Evolutionary conservation across 768 basidiomycete genomes (phyloP), one percentile per base, ranked within the genome.

Genomic region (Kwoniella europaea): DNA sequence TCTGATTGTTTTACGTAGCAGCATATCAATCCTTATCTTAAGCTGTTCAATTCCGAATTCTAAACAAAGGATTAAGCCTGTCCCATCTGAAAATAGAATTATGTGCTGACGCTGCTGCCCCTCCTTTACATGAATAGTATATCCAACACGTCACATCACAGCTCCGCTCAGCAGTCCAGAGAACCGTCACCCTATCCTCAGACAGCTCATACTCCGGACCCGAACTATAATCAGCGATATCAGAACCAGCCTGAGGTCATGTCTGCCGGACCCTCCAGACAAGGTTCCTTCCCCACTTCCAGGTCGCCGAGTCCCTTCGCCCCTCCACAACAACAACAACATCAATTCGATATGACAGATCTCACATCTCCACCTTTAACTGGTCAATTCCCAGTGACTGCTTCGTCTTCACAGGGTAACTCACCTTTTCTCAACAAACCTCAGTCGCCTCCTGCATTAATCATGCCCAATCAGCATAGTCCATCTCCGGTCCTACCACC

Each of bases 361-460:
- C 63, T 61, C n/a, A 53, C 52, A 18, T 75, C 73, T 10, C 76
- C 74, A 42, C 68, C 70, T 15, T 43, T 44, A 44, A 57, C 55
- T 55, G 35, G 56, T 42, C 54, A 42, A 54, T 74, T 64, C 63
- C 67, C 59, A 18, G 55, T 53, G 56, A 27, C 71, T 35, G 54
- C 58, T 54, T 59, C 69, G 13, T 55, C 65, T 18, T 61, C 70
- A 58, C 63, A 56, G 43, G 53, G 29, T 57, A 65, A 60, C 44
- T 75, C 76, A 18, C 71, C 74, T 10, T 76, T 73, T 72, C 57
- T 75, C 46, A 73, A 74, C 44, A 80, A 80, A 68, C 77, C 79
- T 10, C 69, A 75, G 42, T 79, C 77, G 4, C 79, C 79, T 16
- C 79, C 79, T 18, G 76, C 79, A 12, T 68, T 80, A 13, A 71